Conservation (phyloP, 1,284 basidiomycete species). For the Ceratobasidium sp. region DNA sequence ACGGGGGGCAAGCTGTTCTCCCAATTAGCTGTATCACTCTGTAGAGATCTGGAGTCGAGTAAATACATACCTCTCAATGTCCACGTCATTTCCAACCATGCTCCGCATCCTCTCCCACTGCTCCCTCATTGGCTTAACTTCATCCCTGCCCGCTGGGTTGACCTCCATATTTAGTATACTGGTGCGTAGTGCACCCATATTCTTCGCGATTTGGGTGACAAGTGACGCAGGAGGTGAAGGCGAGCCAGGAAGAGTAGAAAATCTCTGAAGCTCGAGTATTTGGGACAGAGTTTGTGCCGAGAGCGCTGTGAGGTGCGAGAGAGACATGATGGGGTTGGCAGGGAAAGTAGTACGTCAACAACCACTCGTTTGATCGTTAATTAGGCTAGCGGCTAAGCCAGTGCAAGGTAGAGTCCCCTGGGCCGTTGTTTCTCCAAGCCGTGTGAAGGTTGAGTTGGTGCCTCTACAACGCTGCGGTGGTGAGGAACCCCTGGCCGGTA, state of each 20-base stretch:
- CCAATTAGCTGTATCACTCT: constrained; percentile 13
- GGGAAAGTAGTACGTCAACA: no score
- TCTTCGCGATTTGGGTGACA: constrained; percentile 46
- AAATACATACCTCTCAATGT: constrained; percentile 45
- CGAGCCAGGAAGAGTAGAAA: constrained; percentile 46
- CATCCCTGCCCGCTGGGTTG: constrained; percentile 35
- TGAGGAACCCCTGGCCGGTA: no score
- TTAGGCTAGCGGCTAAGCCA: no score
- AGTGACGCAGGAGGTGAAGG: constrained; percentile 47
- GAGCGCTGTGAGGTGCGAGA: constrained; percentile 46
- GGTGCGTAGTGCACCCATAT: constrained; percentile 45
- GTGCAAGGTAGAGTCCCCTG: no score
- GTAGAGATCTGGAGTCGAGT: background rate
- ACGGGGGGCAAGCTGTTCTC: constrained; percentile 39
- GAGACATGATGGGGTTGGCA: constrained; percentile 5
- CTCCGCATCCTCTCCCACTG: constrained; percentile 49
- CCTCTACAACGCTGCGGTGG: no score
- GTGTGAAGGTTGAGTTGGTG: no score
- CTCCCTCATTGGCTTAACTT: constrained; percentile 43
- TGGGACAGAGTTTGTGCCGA: constrained; percentile 47
- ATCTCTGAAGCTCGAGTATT: constrained; percentile 49
- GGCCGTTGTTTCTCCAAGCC: no score
- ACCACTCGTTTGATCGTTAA: no score
- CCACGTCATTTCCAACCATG: constrained; percentile 46
- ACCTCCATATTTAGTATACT: constrained; percentile 48